phyloP scores from a whole-genome alignment of 371 early-diverging fungal species.

The Basidiobolus heterosporus region DNA sequence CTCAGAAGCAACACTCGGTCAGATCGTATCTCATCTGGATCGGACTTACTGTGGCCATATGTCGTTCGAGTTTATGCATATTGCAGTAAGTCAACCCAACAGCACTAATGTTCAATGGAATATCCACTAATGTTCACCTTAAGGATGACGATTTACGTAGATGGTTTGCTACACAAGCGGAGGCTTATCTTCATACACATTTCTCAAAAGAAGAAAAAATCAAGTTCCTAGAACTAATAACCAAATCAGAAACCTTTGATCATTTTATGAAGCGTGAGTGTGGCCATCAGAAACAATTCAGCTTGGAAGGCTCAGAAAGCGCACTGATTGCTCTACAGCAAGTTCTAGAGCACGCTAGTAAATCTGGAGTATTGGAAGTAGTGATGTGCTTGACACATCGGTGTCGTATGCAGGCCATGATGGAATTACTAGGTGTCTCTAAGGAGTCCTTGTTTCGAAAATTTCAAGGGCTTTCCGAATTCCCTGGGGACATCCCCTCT shows the following conservation, averaged over 20 bases:
- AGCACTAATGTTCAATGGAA: slow-evolving; percentile 27
- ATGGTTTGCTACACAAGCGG: slow-evolving; percentile 45
- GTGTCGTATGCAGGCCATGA: slow-evolving; percentile 80
- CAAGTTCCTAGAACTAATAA: neutral
- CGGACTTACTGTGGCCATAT: too few species aligned
- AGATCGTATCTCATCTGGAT: too few species aligned
- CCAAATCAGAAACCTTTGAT: slow-evolving; percentile 51
- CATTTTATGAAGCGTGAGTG: slow-evolving; percentile 89
- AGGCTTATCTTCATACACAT: neutral
- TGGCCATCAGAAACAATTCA: slow-evolving; percentile 86
- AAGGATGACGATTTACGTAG: slow-evolving; percentile 50
- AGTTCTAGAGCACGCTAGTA: slow-evolving; percentile 28
- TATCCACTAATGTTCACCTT: slow-evolving; percentile 32
- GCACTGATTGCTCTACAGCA: slow-evolving; percentile 84
- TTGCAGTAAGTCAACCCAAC: slow-evolving; percentile 1
- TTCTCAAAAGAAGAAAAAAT: neutral
- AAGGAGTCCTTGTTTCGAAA: slow-evolving; percentile 46
- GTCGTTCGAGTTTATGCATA: too few species aligned
- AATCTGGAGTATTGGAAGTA: slow-evolving; percentile 58
- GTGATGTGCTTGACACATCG: slow-evolving; percentile 94
- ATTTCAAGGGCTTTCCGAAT: slow-evolving; percentile 59
- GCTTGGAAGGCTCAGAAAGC: slow-evolving; percentile 90
- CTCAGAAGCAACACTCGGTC: slow-evolving; percentile 25
- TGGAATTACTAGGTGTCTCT: slow-evolving; percentile 39
- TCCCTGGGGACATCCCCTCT: slow-evolving; percentile 72